phyloP scores from a whole-genome alignment of 192 early-diverging fungal genomes.

The Coemansia sp. region DNA sequence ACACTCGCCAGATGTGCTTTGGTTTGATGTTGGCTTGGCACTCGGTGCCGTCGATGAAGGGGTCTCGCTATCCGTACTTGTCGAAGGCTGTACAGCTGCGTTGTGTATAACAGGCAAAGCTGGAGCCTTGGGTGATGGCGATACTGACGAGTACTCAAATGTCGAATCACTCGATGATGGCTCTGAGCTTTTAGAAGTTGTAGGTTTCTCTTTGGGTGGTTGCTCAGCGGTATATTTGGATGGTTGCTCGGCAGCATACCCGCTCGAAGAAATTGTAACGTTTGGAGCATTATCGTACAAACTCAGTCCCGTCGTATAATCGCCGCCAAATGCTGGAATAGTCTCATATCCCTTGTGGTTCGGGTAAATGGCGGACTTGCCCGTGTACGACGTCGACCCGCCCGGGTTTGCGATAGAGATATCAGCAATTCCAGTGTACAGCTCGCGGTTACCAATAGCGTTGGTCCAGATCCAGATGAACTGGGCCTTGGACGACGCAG shows the following conservation, averaged over 20 bases:
- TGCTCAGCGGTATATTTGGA: background rate
- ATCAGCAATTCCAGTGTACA: too few relatives aligned
- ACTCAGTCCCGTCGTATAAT: background rate
- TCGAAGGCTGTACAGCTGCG: background rate
- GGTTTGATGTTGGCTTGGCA: background rate
- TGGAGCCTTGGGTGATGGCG: background rate
- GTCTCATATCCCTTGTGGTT: slow-evolving; percentile 39
- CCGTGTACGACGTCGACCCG: slow-evolving; percentile 22
- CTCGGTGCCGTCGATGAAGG: background rate
- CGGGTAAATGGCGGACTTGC: slow-evolving; percentile 20
- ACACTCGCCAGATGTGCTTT: background rate
- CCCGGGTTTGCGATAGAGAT: slow-evolving; percentile 38
- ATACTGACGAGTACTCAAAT: background rate
- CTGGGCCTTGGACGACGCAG: slow-evolving; percentile 49
- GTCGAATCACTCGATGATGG: background rate
- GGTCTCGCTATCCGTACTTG: background rate
- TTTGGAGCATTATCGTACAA: background rate
- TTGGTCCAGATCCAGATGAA: slow-evolving; percentile 67
- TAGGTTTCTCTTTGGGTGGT: too few relatives aligned
- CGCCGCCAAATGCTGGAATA: slow-evolving; percentile 45
- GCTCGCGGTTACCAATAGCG: slow-evolving; percentile 7
- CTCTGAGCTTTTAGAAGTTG: background rate
- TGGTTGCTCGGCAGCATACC: background rate
- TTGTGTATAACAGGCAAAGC: background rate
- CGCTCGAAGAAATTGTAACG: background rate